These are phyloP conservation scores for Rhodamnia argentea DNA, from an alignment of 345 rosid species.

Conservation along the genomic window DNA sequence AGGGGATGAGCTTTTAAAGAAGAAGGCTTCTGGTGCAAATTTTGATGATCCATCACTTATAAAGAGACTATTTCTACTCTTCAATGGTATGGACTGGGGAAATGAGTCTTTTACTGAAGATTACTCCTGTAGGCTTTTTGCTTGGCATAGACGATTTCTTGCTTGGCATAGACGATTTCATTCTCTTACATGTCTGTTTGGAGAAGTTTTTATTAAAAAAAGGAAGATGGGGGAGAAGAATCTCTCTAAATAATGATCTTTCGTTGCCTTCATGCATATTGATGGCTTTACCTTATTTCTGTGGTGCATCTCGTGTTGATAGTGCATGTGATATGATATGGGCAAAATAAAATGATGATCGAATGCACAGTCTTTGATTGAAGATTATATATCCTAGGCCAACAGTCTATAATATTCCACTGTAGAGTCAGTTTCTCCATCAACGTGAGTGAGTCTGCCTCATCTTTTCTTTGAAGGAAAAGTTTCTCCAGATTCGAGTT, in stretches of 20 bases:
- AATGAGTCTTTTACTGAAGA: background rate
- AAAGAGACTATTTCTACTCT: conserved; percentile 54
- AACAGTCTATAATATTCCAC: background rate
- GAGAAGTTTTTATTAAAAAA: background rate
- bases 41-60: conserved; percentile 70
- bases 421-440: background rate
- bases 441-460: background rate
- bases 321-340: background rate
- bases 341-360: background rate
- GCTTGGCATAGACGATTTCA: background rate
- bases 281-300: background rate
- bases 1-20: conserved; percentile 88
- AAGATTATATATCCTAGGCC: background rate
- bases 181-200: background rate
- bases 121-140: background rate
- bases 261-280: background rate
- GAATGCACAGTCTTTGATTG: background rate
- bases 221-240: background rate
- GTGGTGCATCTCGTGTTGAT: background rate
- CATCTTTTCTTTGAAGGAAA: background rate
- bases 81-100: conserved; percentile 46
- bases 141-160: background rate
- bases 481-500: background rate
- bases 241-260: background rate
- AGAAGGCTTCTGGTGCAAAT: conserved; percentile 58